Base-by-base conservation (phyloP, 768 basidiomycete species). In the Lentinula edodes region DNA sequence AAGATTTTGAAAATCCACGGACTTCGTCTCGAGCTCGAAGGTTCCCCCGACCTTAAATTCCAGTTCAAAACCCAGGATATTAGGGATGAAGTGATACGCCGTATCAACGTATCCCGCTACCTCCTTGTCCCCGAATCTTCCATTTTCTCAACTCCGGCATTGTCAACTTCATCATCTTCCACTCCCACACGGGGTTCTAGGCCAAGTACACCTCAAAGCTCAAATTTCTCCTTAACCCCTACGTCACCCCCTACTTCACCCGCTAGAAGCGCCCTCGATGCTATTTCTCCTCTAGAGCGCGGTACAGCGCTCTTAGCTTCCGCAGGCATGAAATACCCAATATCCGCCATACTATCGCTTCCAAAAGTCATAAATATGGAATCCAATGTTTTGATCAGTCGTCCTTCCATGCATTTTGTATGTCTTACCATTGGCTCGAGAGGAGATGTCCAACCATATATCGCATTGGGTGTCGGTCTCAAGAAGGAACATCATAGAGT, bases 381-480 rank as follows among this genome's bases (percentile, higher is more conserved):
- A 0, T 64, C 66, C 8, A 72, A 71, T 23, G 64, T 74, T 13
- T 65, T 81, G 10, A 20, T 36, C 13, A 53, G 23, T 5, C 56
- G 69, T 51, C 69, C 73, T 6, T 68, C 78, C 13, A 73, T 79
- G 48, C 86, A 86, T 66, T 88, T 88, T 68, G 78, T 83, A 4
- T 83, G 82, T 67, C 69, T 89, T 50, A 86, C 85, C 3, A 89
- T 88, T 58, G 87, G 87, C 16, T 85, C 83, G 13, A 73, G 87
- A 68, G 85, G 84, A 5, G 84, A 87, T 65, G 84, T 87, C 3
- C 85, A 87, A 63, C 85, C 85, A 9, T 87, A 82, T 68, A 77
- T 87, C 52, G 82, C 84, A 3, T 74, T 87, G 36, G 83, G 82
- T 2, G 70, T 82, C 0, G 73, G 75, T 5, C 23, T 87, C 52